Evolutionary conservation across 2,329 filamentous ascomycete genomes (phyloP).

Genomic region (Phaeosphaeriaceae sp.): DNA sequence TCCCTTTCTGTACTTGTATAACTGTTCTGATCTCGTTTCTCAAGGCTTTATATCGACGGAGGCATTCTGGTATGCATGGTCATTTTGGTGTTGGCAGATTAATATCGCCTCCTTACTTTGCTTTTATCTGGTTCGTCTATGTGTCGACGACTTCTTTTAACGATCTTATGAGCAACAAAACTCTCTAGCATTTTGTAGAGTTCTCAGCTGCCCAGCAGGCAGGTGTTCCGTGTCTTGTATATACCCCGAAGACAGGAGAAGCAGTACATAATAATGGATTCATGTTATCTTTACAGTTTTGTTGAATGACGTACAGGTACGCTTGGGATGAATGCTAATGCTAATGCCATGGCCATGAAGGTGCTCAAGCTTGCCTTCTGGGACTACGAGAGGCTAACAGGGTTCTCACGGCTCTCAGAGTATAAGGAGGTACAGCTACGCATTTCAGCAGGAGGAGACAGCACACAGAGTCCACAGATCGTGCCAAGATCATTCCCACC

Average conservation of each 20-base stretch:
- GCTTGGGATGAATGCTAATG: too few relatives aligned
- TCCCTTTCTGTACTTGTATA: neutral
- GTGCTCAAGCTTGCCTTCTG: conserved; percentile 1
- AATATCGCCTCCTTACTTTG: too few relatives aligned
- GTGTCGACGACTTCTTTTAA: neutral
- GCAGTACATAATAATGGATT: neutral
- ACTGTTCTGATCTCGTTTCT: neutral
- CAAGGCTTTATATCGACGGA: neutral
- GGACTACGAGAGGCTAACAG: neutral
- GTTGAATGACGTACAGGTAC: too few relatives aligned
- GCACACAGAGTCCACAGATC: neutral
- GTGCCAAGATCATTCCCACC: neutral
- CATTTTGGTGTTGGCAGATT: too few relatives aligned
- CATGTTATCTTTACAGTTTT: neutral
- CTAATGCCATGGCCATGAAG: neutral
- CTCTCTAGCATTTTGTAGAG: neutral
- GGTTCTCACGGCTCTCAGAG: conserved; percentile 1
- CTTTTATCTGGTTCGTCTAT: neutral
- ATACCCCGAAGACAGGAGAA: neutral
- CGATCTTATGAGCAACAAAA: conserved; percentile 2
- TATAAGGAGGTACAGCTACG: neutral
- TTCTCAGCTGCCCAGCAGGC: neutral
- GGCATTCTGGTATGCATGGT: neutral
- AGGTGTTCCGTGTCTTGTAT: neutral
- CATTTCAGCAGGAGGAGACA: neutral